These are phyloP conservation scores for Elaphomyces granulatus DNA, from an alignment of 495 filamentous ascomycete genomes.

Conservation along the genomic window DNA sequence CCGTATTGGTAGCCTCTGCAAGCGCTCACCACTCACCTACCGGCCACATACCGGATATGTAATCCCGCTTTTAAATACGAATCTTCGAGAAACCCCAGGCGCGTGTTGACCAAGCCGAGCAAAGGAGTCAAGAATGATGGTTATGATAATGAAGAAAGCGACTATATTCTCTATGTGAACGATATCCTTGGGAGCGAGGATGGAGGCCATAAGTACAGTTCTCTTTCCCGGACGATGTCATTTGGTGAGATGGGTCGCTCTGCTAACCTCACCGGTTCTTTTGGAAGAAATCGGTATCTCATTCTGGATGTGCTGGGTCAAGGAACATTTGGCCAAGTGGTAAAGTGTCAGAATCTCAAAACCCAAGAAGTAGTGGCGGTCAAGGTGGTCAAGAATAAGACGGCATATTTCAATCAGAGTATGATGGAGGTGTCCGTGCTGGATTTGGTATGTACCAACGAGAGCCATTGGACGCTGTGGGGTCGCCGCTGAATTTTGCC, in stretches of 20 bases:
- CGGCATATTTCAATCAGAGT: slow-evolving; percentile 99
- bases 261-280: too few species aligned
- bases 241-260: too few species aligned
- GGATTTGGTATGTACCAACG: slow-evolving; percentile 55
- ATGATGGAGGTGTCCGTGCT: slow-evolving; percentile 99
- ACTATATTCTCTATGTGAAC: slow-evolving; percentile 99
- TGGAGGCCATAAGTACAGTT: slow-evolving; percentile 79
- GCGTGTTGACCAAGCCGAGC: slow-evolving; percentile 98
- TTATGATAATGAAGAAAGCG: slow-evolving; percentile 97
- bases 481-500: slow-evolving; percentile 15
- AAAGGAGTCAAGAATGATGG: slow-evolving; percentile 99
- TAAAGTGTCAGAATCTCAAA: slow-evolving; percentile 97
- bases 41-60: slow-evolving; percentile 94
- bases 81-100: slow-evolving; percentile 90
- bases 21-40: slow-evolving; percentile 87
- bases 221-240: not conserved
- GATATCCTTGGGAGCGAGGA: slow-evolving; percentile 98
- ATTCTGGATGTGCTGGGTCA: slow-evolving; percentile 97
- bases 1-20: slow-evolving; percentile 58
- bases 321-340: slow-evolving; percentile 98
- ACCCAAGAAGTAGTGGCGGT: slow-evolving; percentile 98
- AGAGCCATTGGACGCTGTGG: not conserved
- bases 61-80: slow-evolving; percentile 98
- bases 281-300: slow-evolving; percentile 92
- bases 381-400: slow-evolving; percentile 98